Evolutionary conservation across 805 yeast species (phyloP).

Genomic region (Myxozyma vanderwaltii): DNA sequence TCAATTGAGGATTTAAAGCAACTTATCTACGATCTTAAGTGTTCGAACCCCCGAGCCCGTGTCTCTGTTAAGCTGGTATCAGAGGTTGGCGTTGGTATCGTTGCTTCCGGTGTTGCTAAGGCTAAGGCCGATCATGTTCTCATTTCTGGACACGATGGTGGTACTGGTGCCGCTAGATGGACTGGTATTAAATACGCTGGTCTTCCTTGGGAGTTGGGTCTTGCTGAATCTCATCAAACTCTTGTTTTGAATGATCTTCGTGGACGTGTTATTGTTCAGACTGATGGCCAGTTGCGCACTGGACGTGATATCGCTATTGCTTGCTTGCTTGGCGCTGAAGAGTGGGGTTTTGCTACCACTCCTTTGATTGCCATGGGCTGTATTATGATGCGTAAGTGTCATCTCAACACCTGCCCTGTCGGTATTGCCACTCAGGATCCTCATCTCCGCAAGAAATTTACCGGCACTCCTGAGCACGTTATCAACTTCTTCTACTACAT

Average conservation of each 20-base stretch:
- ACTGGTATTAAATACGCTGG: conserved; percentile 97
- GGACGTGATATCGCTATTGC: conserved; percentile 98
- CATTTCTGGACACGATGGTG: conserved; percentile 98
- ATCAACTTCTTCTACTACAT: conserved; percentile 95
- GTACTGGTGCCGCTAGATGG: conserved; percentile 99
- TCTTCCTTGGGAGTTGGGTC: conserved; percentile 97
- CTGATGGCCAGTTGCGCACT: conserved; percentile 98
- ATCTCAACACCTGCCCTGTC: conserved; percentile 91
- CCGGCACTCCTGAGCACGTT: conserved; percentile 97
- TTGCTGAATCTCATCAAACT: conserved; percentile 98
- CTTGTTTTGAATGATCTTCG: conserved; percentile 92
- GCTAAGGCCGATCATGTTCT: conserved; percentile 97
- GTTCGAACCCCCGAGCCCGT: conserved; percentile 95
- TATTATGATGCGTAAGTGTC: conserved; percentile 94
- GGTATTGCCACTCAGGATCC: conserved; percentile 99
- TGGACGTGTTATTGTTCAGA: conserved; percentile 92
- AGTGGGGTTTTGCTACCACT: conserved; percentile 97
- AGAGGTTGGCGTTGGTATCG: conserved; percentile 98
- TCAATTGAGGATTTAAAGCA: conserved; percentile 98
- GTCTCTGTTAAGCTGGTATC: conserved; percentile 95
- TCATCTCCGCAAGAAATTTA: conserved; percentile 82
- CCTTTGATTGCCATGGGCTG: conserved; percentile 98
- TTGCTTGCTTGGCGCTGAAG: conserved; percentile 94
- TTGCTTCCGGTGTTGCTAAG: conserved; percentile 98
- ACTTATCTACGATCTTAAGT: conserved; percentile 91